Evolutionary conservation across 306 rosid species (phyloP), one percentile per base, ranked within the genome.

Genomic region (Glycyrrhiza uralensis): DNA sequence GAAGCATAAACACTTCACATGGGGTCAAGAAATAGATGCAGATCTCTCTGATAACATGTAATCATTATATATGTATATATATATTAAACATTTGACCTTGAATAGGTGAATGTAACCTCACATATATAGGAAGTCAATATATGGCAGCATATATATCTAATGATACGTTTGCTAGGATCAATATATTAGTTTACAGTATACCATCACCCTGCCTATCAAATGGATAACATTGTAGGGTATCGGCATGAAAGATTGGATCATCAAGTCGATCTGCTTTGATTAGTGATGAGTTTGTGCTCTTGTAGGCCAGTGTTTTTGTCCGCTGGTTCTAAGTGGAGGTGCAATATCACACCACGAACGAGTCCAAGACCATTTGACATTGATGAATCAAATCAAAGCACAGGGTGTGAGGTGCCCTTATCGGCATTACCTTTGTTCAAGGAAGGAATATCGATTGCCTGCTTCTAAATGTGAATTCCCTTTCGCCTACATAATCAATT

Each of bases 221-320:
- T 28, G 55, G 39, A 64, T 46, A 50, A 26, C 72, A 69, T 29
- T 66, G 82, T 61, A 41, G 82, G 62, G 76, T 49, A 30, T 23
- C 46, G 22, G 4, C 58, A 7, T 17, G 15, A 50, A 17, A 38
- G 13, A 49, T 56, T 11, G 23, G 13, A 55, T 41, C 28, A 55
- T 41, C 28, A 47, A 47, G 30, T 66, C 46, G 6, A 72, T 66
- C 42, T 18, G 20, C 28, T 60, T 46, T 71, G 29, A 17, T 28
- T 58, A 32, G 38, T 71, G 26, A 19, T 17, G 61, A 14, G 50
- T 13, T 13, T 0, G 15, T 57, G 30, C 35, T n/a, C 54, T 42
- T 13, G 58, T 55, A 30, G 66, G 67, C 49, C 49, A 19, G 44
- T 30, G 20, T 7, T 47, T 46, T 47, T 68, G 69, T 60, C 24